Evolutionary conservation across 768 basidiomycete genomes (phyloP), one percentile per base, ranked within the genome.

Genomic region (Russula ochroleuca): DNA sequence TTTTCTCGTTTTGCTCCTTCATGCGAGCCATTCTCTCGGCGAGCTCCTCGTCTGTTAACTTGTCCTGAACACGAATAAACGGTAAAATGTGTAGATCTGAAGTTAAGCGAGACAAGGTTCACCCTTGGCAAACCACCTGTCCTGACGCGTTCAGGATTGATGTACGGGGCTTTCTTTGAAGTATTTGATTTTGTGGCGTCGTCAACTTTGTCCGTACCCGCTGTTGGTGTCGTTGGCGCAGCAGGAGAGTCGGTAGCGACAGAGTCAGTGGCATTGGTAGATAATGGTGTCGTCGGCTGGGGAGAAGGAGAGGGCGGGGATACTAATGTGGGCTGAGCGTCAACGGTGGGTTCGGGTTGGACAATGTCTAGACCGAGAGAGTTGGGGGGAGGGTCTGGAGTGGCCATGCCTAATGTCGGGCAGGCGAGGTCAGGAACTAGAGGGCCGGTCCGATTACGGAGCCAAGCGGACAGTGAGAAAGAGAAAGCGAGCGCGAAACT

Each of bases 71-170:
- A 31, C 25, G 23, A 56, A 57, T 45, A 31, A 52, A 59, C 35
- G 21, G 21, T 57, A 37, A 52, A 31, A 58, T 62, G 21, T 53
- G 50, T 25, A 10, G 33, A 38, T n/a, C 40, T 8, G 21, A 40
- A 17, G 38, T 28, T 58, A n/a, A 63, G 56, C 50, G 59, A 57
- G 28, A 74, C n/a, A 43, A 59, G 25, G 14, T 62, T 23, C 73
- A 91, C 91, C 72, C 88, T 82, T 68, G 87, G 86, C 28, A 79
- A 69, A 17, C 89, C 91, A 15, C 90, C 90, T 10, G 91, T 92
- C 76, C 83, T 90, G 77, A 92, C 86, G 74, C 90, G 87, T 70
- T 92, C 89, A 9, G 81, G 85, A 74, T 92, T 92, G 51, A 90
- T 79, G 78, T 93, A 93, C 2, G 87, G 87, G 66, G 81, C 84